phyloP scores from a whole-genome alignment of 2,329 filamentous ascomycete species.

The Colletotrichum eremochloae region DNA sequence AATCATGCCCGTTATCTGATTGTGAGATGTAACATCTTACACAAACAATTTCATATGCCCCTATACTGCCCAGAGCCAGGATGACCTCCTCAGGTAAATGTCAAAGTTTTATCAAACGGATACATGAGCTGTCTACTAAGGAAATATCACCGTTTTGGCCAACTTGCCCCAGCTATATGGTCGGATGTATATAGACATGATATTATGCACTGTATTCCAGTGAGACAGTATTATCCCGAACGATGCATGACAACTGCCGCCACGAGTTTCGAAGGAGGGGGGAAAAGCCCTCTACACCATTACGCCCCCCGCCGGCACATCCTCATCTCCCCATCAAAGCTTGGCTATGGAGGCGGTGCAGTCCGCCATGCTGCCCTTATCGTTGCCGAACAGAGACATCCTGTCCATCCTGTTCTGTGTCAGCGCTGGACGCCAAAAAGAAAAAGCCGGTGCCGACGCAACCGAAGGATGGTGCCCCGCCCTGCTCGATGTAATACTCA shows the following conservation, averaged over 20 bases:
- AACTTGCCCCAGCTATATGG: background rate
- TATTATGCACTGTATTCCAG: background rate
- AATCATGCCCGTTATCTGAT: background rate
- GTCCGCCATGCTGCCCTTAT: constrained; percentile 67
- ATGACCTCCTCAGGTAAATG: too few species aligned
- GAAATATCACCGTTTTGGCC: background rate
- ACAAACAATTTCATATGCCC: background rate
- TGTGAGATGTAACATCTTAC: background rate
- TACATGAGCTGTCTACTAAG: background rate
- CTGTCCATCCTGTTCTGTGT: constrained; percentile 46
- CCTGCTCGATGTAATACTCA: background rate
- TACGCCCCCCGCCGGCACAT: too few species aligned
- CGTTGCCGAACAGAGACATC: constrained; percentile 67
- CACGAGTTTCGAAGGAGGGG: background rate
- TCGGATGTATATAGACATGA: background rate
- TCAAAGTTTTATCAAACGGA: background rate
- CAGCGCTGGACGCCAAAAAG: constrained; percentile 58
- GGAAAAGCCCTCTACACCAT: background rate
- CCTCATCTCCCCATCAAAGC: background rate
- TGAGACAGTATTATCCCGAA: background rate
- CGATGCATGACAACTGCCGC: background rate
- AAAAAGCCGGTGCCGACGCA: too few species aligned
- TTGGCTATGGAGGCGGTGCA: constrained; percentile 55
- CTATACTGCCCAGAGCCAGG: too few species aligned
- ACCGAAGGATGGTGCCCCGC: too few species aligned